Base-by-base conservation (phyloP, 2,329 filamentous ascomycete genomes). In the Ceratocystis eucalypticola region DNA sequence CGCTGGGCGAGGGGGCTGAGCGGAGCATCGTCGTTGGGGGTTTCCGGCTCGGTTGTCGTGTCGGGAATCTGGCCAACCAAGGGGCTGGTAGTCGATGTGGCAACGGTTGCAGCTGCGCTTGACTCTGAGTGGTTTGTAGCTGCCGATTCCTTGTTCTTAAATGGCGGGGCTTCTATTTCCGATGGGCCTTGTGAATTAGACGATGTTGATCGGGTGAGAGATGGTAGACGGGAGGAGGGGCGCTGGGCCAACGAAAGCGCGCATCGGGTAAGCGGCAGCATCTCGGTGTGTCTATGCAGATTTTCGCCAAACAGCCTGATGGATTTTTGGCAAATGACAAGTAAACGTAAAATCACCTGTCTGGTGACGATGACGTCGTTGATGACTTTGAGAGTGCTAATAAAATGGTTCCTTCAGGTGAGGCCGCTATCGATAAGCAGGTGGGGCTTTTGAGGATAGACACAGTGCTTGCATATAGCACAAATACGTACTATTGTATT, bases 1-100 rank as follows among this genome's bases (percentile, higher is more conserved):
- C 83, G 81, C 46, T 82, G 79, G 7, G 82, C 44, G 15, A 67
- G 55, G n/a, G 55, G 53, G 17, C 64, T 28, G 28, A 61, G 64
- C 12, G 55, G 28, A 15, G 28, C 28, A n/a, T 53, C 48, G 3
- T 28, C 25, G 28, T 37, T n/a, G 17, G 25, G 12, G 53, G 33
- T 28, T 50, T n/a, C 22, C 15, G 41, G 3, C 12, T 44, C 61
- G 3, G 37, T 41, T 41, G 10, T 41, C 37, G 37, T 41, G 37
- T 41, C 3, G 37, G 37, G 37, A 41, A 15, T 12, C 3, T 12
- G 10, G 10, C 37, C 15, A 41, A 15, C 10, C 10, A 12, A 5
- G 10, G 10, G 20, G n/a, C 22, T 2, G 20, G 20, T 22, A 25
- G 0, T 28, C 7, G 48, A 10, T 25, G 7, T 12, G 15, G 8